Evolutionary conservation across 352 stramenopile genomes (phyloP).

Genomic region (Discostella stelligera): DNA sequence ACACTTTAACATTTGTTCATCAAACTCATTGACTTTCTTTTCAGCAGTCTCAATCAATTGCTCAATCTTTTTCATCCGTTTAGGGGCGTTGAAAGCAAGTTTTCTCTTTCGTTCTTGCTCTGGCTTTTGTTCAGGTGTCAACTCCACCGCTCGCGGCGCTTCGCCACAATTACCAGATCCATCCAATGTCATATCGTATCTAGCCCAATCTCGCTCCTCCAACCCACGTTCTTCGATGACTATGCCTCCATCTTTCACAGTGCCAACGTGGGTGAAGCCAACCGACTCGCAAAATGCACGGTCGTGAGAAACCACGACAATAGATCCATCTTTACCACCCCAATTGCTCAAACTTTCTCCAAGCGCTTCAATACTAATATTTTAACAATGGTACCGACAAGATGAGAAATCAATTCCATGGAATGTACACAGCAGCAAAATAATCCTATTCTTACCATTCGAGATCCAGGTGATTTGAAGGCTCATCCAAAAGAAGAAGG

Average conservation of each 20-base stretch:
- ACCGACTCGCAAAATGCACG: conserved; percentile 79
- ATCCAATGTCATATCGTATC: conserved; percentile 52
- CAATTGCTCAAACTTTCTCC: conserved; percentile 91
- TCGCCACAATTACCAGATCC: conserved; percentile 30
- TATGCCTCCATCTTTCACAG: conserved; percentile 71
- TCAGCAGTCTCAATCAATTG: conserved; percentile 72
- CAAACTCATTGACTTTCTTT: conserved; percentile 62
- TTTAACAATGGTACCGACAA: conserved; percentile 61
- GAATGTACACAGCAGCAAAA: neutral
- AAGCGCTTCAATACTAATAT: conserved; percentile 85
- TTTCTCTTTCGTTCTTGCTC: conserved; percentile 73
- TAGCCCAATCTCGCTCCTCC: conserved; percentile 73
- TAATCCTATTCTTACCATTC: conserved; percentile 39
- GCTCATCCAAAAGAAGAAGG: conserved; percentile 89
- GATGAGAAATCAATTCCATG: conserved; percentile 65
- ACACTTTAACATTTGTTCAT: conserved; percentile 78
- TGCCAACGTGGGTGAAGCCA: conserved; percentile 82
- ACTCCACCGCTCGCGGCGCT: conserved; percentile 16
- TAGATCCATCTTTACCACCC: conserved; percentile 86
- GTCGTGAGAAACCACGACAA: conserved; percentile 90
- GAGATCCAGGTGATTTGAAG: conserved; percentile 74
- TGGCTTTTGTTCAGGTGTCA: conserved; percentile 52
- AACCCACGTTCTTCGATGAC: conserved; percentile 78
- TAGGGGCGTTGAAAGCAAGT: conserved; percentile 79
- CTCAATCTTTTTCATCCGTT: conserved; percentile 82